Percentiles rank a stretch among this genome's conserved stretches.
phyloP scores from a whole-genome alignment of 371 early-diverging fungal genomes.

The Synchytrium microbalum region DNA sequence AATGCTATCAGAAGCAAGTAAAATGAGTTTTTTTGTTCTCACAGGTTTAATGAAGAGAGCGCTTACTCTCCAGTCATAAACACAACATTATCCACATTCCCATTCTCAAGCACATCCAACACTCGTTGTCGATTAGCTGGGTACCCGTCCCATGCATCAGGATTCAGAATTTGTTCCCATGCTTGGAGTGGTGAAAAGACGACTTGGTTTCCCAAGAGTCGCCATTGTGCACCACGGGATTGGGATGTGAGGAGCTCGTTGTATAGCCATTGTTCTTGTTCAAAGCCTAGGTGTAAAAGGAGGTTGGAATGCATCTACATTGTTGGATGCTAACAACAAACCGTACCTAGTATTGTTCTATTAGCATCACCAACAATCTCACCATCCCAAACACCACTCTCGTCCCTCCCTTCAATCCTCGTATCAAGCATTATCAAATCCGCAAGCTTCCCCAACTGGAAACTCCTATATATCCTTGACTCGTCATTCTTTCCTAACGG shows the following conservation, averaged over 20 bases:
- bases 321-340: neutral
- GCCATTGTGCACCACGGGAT: conserved; percentile 22
- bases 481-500: neutral
- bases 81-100: conserved; percentile 16
- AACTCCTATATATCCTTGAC: conserved; percentile 25
- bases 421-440: conserved; percentile 38
- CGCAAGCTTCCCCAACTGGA: conserved; percentile 27
- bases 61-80: conserved; percentile 29
- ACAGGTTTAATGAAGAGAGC: too few species aligned
- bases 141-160: conserved; percentile 33
- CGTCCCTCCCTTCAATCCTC: conserved; percentile 26
- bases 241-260: conserved; percentile 12
- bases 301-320: neutral
- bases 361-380: conserved; percentile 1
- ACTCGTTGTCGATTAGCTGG: conserved; percentile 22
- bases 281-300: conserved; percentile 15
- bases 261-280: conserved; percentile 31
- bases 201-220: conserved; percentile 34
- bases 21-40: too few species aligned
- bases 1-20: too few species aligned
- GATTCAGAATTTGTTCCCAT: conserved; percentile 6
- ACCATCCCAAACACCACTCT: conserved; percentile 10
- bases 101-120: conserved; percentile 12
- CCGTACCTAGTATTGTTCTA: conserved; percentile 12
- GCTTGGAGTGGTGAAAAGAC: conserved; percentile 21